Conservation (phyloP, 2,329 filamentous ascomycete genomes). For the Colletotrichum liriopes region DNA sequence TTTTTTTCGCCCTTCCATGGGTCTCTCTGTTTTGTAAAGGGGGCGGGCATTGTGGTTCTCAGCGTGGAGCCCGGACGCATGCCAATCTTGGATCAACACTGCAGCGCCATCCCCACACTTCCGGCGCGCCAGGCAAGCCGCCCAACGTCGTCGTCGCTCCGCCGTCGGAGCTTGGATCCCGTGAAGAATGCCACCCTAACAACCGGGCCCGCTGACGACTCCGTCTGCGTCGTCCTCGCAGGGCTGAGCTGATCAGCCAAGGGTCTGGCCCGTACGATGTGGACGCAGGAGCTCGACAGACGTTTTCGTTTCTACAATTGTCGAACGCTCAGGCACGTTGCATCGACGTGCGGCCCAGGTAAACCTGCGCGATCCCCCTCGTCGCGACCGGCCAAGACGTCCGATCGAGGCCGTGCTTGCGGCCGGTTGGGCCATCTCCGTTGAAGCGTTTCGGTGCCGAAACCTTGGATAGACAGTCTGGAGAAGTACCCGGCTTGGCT, state of each 20-base stretch:
- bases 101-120: conserved; percentile 13
- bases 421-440: not conserved
- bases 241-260: conserved; percentile 29
- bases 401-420: conserved; percentile 15
- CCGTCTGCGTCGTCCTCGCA: conserved; percentile 33
- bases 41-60: conserved; percentile 4
- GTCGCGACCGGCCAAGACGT: conserved; percentile 3
- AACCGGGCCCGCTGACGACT: conserved; percentile 32
- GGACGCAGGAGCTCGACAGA: not conserved
- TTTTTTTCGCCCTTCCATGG: not conserved
- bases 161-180: conserved; percentile 30
- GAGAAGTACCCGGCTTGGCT: not conserved
- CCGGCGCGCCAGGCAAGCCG: not conserved
- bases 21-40: not conserved
- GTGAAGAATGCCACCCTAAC: conserved; percentile 12
- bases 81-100: conserved; percentile 4
- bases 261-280: not conserved
- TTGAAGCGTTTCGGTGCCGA: conserved; percentile 3
- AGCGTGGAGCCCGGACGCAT: not conserved
- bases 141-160: conserved; percentile 11
- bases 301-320: not conserved
- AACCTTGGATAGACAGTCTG: not conserved
- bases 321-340: not conserved
- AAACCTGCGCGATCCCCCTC: conserved; percentile 2
- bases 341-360: not conserved